Base-by-base conservation (phyloP, 192 early-diverging fungal species). In the Podila epigama region DNA sequence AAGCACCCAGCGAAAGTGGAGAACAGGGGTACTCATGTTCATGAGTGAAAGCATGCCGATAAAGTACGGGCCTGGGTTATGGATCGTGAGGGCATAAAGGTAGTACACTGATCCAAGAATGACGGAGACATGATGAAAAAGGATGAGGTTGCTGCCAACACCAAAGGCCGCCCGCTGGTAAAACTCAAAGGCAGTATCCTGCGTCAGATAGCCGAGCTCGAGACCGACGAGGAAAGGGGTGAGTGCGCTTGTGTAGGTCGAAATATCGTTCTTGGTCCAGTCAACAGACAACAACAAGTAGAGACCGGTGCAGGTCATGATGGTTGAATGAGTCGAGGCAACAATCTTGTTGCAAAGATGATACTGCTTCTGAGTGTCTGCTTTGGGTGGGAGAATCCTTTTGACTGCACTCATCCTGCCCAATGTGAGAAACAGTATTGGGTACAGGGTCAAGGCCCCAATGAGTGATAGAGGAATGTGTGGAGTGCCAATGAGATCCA, bases 291-390 rank as follows among this genome's bases (percentile, higher is more conserved):
- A 27, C 20, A 77, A 61, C 37, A 77, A 50, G 51, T 77, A 77
- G 3, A 62, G 33, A 5, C 73, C 73, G 12, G 61, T 58, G 32
- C 37, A 29, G 39, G 73, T 77, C 73, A 77, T 77, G 61, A 77
- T 68, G 42, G 73, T 77, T 6, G 73, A 77, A 39, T 77, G 73
- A 16, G 68, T 55, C 20, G 73, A 77, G 73, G 73, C 73, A 9
- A 77, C 73, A 34, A 77, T 63, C 73, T 77, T 77, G 73, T 77
- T 77, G 66, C 61, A 68, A 56, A 77, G 66, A 53, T 77, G 73
- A 54, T 77, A 77, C 13, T 59, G 66, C 39, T 68, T 77, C 50
- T 77, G 73, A 9, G 61, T 77, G 33, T 68, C 73, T 7, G 73
- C 65, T 44, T 77, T 77, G 27, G 55, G 65, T 3, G 73, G 73